Evolutionary conservation across 345 rosid species (phyloP).

Genomic region (Heritiera littoralis): DNA sequence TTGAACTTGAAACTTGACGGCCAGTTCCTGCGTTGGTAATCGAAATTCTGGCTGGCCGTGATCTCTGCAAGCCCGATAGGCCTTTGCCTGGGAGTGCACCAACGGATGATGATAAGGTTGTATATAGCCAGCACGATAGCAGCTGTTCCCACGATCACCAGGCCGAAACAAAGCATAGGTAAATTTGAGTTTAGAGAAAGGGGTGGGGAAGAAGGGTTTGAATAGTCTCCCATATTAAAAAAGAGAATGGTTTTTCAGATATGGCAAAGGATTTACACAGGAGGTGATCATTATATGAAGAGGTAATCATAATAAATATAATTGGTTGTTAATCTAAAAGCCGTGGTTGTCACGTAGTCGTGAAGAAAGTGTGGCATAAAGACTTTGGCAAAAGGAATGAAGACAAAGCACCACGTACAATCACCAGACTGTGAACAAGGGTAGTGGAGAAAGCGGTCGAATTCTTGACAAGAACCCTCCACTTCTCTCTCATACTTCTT

Average conservation of each 20-base stretch:
- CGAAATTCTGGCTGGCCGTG: constrained; percentile 18
- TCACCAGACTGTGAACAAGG: no score
- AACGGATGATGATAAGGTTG: constrained; percentile 40
- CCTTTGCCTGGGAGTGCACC: constrained; percentile 32
- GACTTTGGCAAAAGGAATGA: no score
- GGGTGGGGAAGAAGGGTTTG: constrained; percentile 15
- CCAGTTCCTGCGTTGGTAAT: constrained; percentile 23
- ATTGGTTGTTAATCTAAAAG: constrained; percentile 27
- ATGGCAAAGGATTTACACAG: background rate
- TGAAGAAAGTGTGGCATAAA: background rate
- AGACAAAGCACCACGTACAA: no score
- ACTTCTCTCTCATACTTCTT: no score
- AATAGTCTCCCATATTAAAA: constrained; percentile 24
- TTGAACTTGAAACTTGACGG: constrained; percentile 37
- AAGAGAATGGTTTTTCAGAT: background rate
- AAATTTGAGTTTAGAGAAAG: constrained; percentile 26
- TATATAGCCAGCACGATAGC: constrained; percentile 30
- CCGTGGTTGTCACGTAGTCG: constrained; percentile 24
- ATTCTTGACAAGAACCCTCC: no score
- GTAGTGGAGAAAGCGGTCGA: no score
- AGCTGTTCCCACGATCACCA: constrained; percentile 37
- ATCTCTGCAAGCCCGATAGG: constrained; percentile 16
- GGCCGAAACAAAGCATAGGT: constrained; percentile 52
- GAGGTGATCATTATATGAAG: background rate
- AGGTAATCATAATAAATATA: background rate